Base-by-base conservation (phyloP, 352 stramenopile genomes). In the Phytophthora nicotianae region DNA sequence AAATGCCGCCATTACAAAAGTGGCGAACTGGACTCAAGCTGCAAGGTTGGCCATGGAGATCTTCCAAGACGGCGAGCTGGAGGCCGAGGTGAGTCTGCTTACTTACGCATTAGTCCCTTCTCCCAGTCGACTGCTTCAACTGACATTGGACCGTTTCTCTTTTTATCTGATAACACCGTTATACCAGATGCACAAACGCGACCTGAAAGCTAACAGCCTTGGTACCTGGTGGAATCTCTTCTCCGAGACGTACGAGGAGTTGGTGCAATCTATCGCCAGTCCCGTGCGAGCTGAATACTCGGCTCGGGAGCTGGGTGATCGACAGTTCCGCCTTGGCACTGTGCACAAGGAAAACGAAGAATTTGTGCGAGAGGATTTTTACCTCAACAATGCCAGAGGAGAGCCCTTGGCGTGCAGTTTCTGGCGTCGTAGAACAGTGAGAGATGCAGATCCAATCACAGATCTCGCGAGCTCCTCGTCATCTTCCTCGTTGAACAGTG, bases 51-150 rank as follows among this genome's bases (percentile, higher is more conserved):
- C 33, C 4, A 91, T 93, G 79, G 84, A 93, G 72, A 91, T 93
- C 57, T 93, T 93, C 63, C 71, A 81, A 38, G 83, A 91, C 40
- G 84, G 84, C 33, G 84, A 93, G 58, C 72, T 93, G 4, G 84
- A 93, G 55, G 72, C 79, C 26, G 84, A 89, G 81, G 84, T 93
- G 35, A 43, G 75, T 68, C 5, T 16, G n/a, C n/a, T n/a, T n/a
- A n/a, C n/a, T n/a, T n/a, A n/a, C n/a, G n/a, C n/a, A n/a, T n/a
- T n/a, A n/a, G n/a, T n/a, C n/a, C n/a, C n/a, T n/a, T n/a, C n/a
- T n/a, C n/a, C n/a, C n/a, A n/a, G 20, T 35, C 14, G 27, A 40
- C 29, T 5, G 16, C 23, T 23, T 16, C 9, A 4, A 38, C 16
- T 24, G 19, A 13, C 3, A 41, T 10, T 2, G 45, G 11, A 42